phyloP scores from a whole-genome alignment of 1,284 basidiomycete genomes.

The Apiotrichum laibachii region DNA sequence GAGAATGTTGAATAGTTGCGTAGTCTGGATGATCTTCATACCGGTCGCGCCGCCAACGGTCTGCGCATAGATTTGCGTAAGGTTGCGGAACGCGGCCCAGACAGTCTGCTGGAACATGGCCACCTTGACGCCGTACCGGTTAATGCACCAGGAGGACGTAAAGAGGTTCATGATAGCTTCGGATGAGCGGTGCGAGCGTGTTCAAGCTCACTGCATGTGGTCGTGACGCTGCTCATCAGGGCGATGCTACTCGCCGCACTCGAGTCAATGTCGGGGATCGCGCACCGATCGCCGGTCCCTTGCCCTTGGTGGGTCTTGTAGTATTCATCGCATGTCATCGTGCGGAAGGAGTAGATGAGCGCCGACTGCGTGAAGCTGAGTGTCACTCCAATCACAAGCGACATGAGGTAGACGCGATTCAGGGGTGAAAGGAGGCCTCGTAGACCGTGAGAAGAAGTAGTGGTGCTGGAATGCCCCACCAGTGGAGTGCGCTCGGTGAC shows the following conservation, averaged over 20 bases:
- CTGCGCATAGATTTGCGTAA: slow-evolving; percentile 43
- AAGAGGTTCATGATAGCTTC: slow-evolving; percentile 47
- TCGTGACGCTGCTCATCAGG: slow-evolving; percentile 37
- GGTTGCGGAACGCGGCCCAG: slow-evolving; percentile 44
- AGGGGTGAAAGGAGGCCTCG: slow-evolving; percentile 25
- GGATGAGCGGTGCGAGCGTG: background rate
- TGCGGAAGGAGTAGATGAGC: slow-evolving; percentile 44
- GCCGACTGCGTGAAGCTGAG: slow-evolving; percentile 47
- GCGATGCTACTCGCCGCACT: slow-evolving; percentile 34
- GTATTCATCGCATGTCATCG: slow-evolving; percentile 47
- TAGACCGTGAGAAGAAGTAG: background rate
- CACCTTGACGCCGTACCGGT: slow-evolving; percentile 36
- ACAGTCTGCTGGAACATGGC: slow-evolving; percentile 48
- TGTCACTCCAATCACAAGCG: slow-evolving; percentile 36
- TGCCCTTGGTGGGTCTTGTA: slow-evolving; percentile 31
- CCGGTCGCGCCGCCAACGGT: slow-evolving; percentile 31
- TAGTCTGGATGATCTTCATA: slow-evolving; percentile 39
- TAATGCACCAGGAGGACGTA: slow-evolving; percentile 42
- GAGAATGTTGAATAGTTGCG: slow-evolving; percentile 47
- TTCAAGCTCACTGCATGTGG: slow-evolving; percentile 30
- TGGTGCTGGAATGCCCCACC: background rate
- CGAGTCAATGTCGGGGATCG: slow-evolving; percentile 33
- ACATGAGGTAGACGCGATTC: slow-evolving; percentile 37
- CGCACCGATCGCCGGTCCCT: slow-evolving; percentile 37
- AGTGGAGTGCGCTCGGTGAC: background rate